phyloP scores from a whole-genome alignment of 176 grass and related monocot species.

The Rhynchospora breviuscula region DNA sequence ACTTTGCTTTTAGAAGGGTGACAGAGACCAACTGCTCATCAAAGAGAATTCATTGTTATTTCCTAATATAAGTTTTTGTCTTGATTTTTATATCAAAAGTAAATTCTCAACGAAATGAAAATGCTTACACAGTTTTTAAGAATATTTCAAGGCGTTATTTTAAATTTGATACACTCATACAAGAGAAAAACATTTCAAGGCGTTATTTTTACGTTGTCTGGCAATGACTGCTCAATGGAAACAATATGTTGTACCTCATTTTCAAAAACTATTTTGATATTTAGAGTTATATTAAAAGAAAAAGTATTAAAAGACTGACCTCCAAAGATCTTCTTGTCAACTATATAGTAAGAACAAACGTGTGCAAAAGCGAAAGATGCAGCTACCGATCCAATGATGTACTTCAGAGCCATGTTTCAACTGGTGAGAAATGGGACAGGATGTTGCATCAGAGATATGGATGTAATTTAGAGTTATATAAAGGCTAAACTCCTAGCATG shows the following conservation, averaged over 20 bases:
- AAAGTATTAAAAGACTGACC: conserved; percentile 16
- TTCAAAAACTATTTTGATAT: background rate
- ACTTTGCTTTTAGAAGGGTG: background rate
- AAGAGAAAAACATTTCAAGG: background rate
- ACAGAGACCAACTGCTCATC: background rate
- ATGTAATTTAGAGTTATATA: background rate
- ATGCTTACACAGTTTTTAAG: background rate
- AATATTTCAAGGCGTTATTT: background rate
- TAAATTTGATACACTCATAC: background rate
- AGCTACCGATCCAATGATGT: conserved; percentile 33
- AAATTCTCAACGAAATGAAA: background rate
- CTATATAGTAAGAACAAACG: conserved; percentile 24
- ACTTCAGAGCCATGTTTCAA: conserved; percentile 21
- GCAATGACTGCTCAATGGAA: background rate
- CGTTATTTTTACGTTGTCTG: background rate
- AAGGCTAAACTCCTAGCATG: background rate
- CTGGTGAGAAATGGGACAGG: background rate
- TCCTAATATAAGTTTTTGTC: background rate
- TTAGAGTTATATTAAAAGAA: background rate
- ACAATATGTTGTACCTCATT: background rate
- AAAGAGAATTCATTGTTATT: background rate
- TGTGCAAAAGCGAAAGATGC: conserved; percentile 34
- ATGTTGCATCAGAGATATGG: background rate
- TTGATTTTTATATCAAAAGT: background rate
- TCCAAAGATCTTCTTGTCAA: conserved; percentile 34